Percentiles rank a stretch among this genome's conserved stretches.
These are phyloP conservation scores for Phyllosticta citrichinensis DNA, from an alignment of 2,329 filamentous ascomycete genomes.

Conservation along the genomic window DNA sequence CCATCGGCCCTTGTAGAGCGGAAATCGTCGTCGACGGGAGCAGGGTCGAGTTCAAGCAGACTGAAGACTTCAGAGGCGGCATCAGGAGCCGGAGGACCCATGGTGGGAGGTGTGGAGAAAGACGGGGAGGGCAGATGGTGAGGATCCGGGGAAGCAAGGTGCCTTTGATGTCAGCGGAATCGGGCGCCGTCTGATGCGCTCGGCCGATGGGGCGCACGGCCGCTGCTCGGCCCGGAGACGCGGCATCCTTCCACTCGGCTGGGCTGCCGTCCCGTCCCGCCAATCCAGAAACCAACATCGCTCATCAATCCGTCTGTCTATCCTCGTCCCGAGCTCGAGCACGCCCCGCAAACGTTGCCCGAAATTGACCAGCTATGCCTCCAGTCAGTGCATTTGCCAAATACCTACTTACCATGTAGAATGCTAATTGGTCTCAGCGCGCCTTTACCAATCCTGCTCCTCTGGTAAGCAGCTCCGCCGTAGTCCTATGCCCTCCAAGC, in stretches of 20 bases:
- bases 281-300: background rate
- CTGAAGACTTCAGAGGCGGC: conserved; percentile 47
- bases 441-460: conserved; percentile 38
- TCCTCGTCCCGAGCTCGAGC: background rate
- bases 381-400: conserved; percentile 35
- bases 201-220: conserved; percentile 18
- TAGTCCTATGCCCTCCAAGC: background rate
- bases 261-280: background rate
- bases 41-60: conserved; percentile 70
- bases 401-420: background rate
- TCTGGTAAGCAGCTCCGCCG: conserved; percentile 24
- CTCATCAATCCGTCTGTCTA: background rate
- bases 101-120: conserved; percentile 8
- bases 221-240: conserved; percentile 7
- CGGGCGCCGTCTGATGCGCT: conserved; percentile 14
- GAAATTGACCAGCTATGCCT: conserved; percentile 36
- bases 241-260: background rate
- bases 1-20: conserved; percentile 26
- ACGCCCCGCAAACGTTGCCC: background rate
- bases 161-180: conserved; percentile 14
- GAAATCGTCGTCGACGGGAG: conserved; percentile 56
- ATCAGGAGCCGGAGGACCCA: conserved; percentile 18
- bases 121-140: conserved; percentile 10
- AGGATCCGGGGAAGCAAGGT: conserved; percentile 10
- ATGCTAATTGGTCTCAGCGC: conserved; percentile 23